phyloP scores from a whole-genome alignment of 2,329 filamentous ascomycete species.

The Shiraia sp. region DNA sequence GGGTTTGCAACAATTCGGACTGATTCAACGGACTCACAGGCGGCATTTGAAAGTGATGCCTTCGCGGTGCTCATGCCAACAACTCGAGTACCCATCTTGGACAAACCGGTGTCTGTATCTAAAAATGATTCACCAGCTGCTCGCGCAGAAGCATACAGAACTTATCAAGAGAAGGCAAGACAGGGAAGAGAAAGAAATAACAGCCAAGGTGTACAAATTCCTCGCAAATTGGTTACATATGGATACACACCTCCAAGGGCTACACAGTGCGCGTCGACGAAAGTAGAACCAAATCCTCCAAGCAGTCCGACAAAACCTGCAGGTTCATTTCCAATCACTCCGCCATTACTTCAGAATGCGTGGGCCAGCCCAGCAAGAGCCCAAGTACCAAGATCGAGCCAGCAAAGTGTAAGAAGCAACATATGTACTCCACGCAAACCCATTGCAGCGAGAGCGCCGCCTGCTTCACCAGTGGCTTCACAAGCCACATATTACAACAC shows the following conservation, averaged over 20 bases:
- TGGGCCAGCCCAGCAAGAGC: conserved; percentile 11
- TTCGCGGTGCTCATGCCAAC: conserved; percentile 41
- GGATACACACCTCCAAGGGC: conserved; percentile 25
- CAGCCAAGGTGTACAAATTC: conserved; percentile 25
- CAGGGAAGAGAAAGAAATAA: conserved; percentile 28
- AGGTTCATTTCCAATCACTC: conserved; percentile 33
- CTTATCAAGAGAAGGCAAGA: conserved; percentile 33
- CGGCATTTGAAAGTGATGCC: conserved; percentile 38
- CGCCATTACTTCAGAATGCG: conserved; percentile 20
- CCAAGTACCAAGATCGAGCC: conserved; percentile 2
- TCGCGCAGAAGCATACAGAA: conserved; percentile 32
- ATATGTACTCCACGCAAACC: conserved; percentile 20
- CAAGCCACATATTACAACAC: conserved; percentile 3
- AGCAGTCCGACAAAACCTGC: conserved; percentile 18
- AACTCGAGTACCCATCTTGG: conserved; percentile 34
- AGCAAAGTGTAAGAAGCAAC: conserved; percentile 6
- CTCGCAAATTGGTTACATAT: conserved; percentile 31
- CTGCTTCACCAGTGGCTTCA: not conserved
- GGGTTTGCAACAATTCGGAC: conserved; percentile 31
- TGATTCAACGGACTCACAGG: conserved; percentile 26
- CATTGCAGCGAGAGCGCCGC: not conserved
- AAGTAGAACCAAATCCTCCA: conserved; percentile 10
- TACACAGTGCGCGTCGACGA: conserved; percentile 1
- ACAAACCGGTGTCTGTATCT: conserved; percentile 16
- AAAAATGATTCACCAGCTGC: conserved; percentile 20